Conservation (phyloP, 768 basidiomycete species). For the Suillus subalutaceus region DNA sequence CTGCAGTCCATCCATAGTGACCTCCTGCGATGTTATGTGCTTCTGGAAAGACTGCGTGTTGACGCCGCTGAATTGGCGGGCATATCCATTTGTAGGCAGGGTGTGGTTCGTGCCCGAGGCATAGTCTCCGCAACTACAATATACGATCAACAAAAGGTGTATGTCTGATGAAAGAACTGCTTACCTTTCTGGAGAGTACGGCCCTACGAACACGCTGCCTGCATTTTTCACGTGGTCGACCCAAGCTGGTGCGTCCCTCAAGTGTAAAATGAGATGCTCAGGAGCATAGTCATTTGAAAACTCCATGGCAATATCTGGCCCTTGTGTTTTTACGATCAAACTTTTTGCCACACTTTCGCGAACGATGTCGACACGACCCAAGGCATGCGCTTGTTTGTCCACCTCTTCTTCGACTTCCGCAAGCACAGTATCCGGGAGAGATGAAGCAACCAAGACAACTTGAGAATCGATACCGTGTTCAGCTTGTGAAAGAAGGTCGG, state of each 20-base stretch:
- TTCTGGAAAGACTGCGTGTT: conserved; percentile 98
- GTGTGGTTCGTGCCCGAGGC: conserved; percentile 99
- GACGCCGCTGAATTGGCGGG: conserved; percentile 97
- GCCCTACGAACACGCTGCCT: conserved; percentile 94
- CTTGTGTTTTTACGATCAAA: conserved; percentile 76
- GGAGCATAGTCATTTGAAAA: conserved; percentile 99
- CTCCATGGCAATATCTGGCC: conserved; percentile 72
- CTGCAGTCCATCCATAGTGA: conserved; percentile 76
- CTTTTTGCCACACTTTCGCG: conserved; percentile 88
- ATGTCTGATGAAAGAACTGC: conserved; percentile 14
- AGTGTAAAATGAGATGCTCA: conserved; percentile 93
- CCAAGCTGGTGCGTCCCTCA: conserved; percentile 67
- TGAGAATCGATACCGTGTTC: conserved; percentile 99
- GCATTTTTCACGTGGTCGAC: conserved; percentile 83
- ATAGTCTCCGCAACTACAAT: conserved; percentile 90
- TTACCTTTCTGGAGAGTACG: conserved; percentile 94
- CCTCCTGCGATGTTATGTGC: conserved; percentile 96
- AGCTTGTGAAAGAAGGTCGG: conserved; percentile 95
- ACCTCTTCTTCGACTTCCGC: conserved; percentile 82
- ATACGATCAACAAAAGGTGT: conserved; percentile 12
- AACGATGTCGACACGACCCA: conserved; percentile 89
- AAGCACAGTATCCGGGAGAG: conserved; percentile 63
- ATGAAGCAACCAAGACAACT: conserved; percentile 87
- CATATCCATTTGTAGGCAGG: conserved; percentile 94
- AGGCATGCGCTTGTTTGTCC: conserved; percentile 82